Conservation (phyloP, 306 rosid genomes). For the Amphicarpaea edgeworthii region DNA sequence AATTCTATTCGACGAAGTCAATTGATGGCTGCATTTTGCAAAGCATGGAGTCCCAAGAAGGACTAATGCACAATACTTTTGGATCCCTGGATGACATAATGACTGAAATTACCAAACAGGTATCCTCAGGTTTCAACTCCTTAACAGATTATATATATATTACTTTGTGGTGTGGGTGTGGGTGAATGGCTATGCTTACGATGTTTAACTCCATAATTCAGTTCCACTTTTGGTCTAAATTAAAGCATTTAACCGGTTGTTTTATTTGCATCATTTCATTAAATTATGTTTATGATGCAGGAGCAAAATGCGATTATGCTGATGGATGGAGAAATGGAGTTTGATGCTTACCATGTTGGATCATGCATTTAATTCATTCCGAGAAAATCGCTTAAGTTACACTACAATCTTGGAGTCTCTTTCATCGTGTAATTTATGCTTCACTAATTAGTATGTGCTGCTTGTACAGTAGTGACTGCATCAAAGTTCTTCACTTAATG, state of each 20-base stretch:
- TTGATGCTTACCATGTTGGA: conserved; percentile 57
- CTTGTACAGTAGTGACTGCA: conserved; percentile 42
- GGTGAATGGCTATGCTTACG: neutral
- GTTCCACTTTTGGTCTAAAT: conserved; percentile 6
- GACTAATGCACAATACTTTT: conserved; percentile 45
- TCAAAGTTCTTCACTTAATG: neutral
- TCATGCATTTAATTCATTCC: conserved; percentile 52
- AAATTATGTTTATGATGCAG: conserved; percentile 52
- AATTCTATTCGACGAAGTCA: conserved; percentile 45
- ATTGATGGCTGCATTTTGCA: conserved; percentile 51
- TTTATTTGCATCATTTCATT: conserved; percentile 23
- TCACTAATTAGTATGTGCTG: conserved; percentile 24
- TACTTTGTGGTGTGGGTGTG: neutral
- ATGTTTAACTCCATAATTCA: neutral
- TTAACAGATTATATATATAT: neutral
- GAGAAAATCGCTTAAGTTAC: neutral
- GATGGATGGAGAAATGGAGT: conserved; percentile 56
- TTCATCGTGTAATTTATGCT: conserved; percentile 37
- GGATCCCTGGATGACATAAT: conserved; percentile 67
- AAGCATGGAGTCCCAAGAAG: conserved; percentile 53
- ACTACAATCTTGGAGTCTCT: conserved; percentile 32
- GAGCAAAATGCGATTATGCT: conserved; percentile 51
- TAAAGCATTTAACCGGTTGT: neutral
- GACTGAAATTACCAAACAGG: conserved; percentile 57
- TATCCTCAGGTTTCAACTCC: conserved; percentile 11